Base-by-base conservation (phyloP, 2,329 filamentous ascomycete species). In the Penicillium freii region DNA sequence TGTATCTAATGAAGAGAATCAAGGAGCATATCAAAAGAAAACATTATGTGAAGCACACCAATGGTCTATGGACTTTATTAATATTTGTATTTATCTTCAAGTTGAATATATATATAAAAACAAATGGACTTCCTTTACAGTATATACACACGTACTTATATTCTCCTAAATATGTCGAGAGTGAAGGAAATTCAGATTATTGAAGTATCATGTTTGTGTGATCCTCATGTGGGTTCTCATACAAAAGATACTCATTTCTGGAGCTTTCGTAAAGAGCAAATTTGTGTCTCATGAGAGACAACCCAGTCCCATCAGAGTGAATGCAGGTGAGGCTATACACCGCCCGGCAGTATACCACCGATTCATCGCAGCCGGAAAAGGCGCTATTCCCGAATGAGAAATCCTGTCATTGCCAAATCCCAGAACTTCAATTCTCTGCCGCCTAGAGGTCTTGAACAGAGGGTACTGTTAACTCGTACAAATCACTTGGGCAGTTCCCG, bases 371-470 rank as follows among this genome's bases (percentile, higher is more conserved):
- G 36, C 27, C 39, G 23, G 44, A 56, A 46, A 45, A 25, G 31
- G 27, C 64, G 50, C 64, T 66, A 66, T 59, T 62, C 63, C 63
- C 48, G 27, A 61, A 56, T 38, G 51, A 46, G 64, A 52, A 59
- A 58, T 38, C 38, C 51, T 53, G 42, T 47, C 47, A 44, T 51
- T 62, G 53, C 55, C 58, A 47, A 58, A 56, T 59, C 50, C 58
- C 55, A 61, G 59, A 45, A 58, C 62, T 58, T 40, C 53, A 53
- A 21, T 38, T 52, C 53, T 61, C 57, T 58, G 29, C 62, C 60
- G 57, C 56, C 56, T 58, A 62, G 61, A 62, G 53, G 54, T 62
- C 58, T 29, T 51, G 40, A 49, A 63, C 53, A 49, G 50, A 50
- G 31, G 25, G 27, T 44, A 54, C 42, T 59, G 25, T 57, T 58